Conservation (phyloP, 306 rosid species). For the Mimosa pudica region DNA sequence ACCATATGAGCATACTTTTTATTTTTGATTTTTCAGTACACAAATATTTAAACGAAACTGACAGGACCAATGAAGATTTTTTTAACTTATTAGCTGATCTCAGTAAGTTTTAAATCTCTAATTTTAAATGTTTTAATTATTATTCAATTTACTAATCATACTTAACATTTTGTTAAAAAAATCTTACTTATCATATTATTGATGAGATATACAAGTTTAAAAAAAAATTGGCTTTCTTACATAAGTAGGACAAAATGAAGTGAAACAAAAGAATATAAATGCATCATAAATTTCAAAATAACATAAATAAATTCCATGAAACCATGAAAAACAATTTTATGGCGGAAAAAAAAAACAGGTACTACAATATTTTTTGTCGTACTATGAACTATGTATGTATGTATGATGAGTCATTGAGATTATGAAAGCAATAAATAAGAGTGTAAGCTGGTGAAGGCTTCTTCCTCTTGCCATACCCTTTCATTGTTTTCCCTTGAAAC, state of each 20-base stretch:
- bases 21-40: not conserved
- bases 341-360: too few relatives aligned
- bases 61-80: not conserved
- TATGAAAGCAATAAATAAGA: not conserved
- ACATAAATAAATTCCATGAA: too few relatives aligned
- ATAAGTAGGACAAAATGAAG: too few relatives aligned
- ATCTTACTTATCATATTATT: too few relatives aligned
- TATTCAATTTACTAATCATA: not conserved
- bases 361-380: too few relatives aligned
- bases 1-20: too few relatives aligned
- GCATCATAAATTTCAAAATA: too few relatives aligned
- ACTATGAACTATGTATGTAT: too few relatives aligned
- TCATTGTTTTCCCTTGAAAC: not conserved
- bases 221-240: not conserved
- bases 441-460: conserved; percentile 24
- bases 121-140: not conserved
- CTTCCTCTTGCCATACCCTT: conserved; percentile 27
- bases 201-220: not conserved
- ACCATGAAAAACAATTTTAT: too few relatives aligned
- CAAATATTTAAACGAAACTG: too few relatives aligned
- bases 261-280: too few relatives aligned
- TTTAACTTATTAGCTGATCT: not conserved
- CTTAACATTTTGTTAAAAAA: not conserved
- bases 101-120: not conserved
- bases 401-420: too few relatives aligned